Evolutionary conservation across 805 yeast species (phyloP).

Genomic region (Blastobotrys mokoenaii): DNA sequence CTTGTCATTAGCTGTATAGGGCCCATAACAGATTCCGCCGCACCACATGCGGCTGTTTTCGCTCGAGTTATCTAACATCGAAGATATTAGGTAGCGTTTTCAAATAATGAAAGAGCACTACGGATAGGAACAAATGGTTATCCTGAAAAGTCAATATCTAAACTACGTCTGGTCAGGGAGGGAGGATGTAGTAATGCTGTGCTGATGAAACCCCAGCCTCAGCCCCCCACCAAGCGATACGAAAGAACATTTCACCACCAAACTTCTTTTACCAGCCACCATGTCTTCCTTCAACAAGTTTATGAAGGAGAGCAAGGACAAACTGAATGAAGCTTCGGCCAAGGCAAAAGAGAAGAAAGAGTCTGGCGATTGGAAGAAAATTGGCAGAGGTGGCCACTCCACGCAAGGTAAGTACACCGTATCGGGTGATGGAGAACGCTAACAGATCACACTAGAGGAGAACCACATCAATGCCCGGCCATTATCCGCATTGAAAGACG

Average conservation of each 20-base stretch:
- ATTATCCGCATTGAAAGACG: constrained; percentile 26
- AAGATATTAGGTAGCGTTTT: too few species aligned
- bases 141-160: too few species aligned
- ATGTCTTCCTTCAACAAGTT: constrained; percentile 4
- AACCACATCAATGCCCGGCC: constrained; percentile 19
- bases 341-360: constrained; percentile 12
- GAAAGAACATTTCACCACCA: background rate
- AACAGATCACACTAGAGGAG: constrained; percentile 2
- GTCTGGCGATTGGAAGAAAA: constrained; percentile 12
- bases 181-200: too few species aligned
- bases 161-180: too few species aligned
- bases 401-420: background rate
- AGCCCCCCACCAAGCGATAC: background rate
- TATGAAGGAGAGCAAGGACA: constrained; percentile 13
- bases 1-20: too few species aligned
- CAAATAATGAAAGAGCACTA: too few species aligned
- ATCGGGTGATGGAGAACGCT: background rate
- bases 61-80: too few species aligned
- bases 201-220: background rate
- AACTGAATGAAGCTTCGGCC: constrained; percentile 13
- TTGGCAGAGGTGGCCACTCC: background rate
- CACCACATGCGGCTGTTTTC: too few species aligned
- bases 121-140: too few species aligned
- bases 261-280: background rate
- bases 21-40: too few species aligned